These are phyloP conservation scores for Medicago lupulina DNA, from an alignment of 306 rosid genomes.

Conservation along the genomic window DNA sequence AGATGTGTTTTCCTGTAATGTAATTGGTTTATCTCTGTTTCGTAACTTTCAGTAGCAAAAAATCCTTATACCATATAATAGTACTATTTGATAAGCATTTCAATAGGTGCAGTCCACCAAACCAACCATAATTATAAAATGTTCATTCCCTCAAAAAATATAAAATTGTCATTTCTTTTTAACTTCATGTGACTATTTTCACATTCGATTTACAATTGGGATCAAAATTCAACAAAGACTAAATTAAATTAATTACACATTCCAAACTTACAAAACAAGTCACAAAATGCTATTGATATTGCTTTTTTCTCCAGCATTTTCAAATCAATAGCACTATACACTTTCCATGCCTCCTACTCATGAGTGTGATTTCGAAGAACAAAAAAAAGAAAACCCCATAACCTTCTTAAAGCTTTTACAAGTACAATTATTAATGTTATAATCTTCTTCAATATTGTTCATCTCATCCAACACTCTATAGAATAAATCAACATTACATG, in stretches of 20 bases:
- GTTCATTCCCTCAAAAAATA: too few species aligned
- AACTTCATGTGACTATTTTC: not conserved
- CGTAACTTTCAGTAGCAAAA: too few species aligned
- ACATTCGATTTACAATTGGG: not conserved
- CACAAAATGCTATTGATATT: not conserved
- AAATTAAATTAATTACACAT: not conserved
- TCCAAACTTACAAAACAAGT: not conserved
- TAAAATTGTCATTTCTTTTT: too few species aligned
- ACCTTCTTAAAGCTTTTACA: not conserved
- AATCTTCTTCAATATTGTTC: conserved; percentile 30
- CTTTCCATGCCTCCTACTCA: not conserved
- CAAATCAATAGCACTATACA: conserved; percentile 41
- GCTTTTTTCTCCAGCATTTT: conserved; percentile 34
- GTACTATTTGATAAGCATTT: too few species aligned
- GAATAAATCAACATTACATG: conserved; percentile 71
- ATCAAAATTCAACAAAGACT: not conserved
- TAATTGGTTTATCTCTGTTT: too few species aligned
- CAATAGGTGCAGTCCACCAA: too few species aligned
- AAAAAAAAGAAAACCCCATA: conserved; percentile 25
- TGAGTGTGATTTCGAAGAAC: conserved; percentile 38
- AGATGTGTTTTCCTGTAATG: too few species aligned
- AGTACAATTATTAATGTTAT: not conserved
- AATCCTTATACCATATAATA: too few species aligned
- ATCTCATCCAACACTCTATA: conserved; percentile 65
- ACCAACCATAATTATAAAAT: too few species aligned